Evolutionary conservation across 306 rosid species (phyloP).

Genomic region (Lupinus albus): DNA sequence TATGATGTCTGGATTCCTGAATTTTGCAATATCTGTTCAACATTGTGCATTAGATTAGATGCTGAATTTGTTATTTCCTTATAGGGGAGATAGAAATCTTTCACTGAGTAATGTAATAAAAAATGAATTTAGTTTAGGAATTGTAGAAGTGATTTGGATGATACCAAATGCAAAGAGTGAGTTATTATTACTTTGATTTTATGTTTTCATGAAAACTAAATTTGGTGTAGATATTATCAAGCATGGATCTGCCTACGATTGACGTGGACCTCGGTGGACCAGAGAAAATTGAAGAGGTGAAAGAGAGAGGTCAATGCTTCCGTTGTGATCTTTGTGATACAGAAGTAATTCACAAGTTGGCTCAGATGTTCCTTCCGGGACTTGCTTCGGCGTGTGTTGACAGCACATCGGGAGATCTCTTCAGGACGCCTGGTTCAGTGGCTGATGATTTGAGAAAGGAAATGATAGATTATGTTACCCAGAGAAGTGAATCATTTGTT

Average conservation of each 20-base stretch:
- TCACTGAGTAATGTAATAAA: not conserved
- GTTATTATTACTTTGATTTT: not conserved
- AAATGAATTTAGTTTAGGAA: constrained; percentile 2
- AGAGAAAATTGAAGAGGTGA: constrained; percentile 65
- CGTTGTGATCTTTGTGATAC: constrained; percentile 69
- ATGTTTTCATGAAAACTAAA: constrained; percentile 30
- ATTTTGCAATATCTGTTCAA: not conserved
- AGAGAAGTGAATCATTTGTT: constrained; percentile 71
- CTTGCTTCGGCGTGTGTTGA: constrained; percentile 79
- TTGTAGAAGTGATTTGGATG: not conserved
- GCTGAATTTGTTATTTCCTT: constrained; percentile 1
- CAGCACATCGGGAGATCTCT: constrained; percentile 70
- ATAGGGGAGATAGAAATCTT: not conserved
- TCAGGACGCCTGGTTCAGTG: constrained; percentile 67
- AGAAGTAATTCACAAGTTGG: constrained; percentile 69
- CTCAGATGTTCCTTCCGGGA: constrained; percentile 77
- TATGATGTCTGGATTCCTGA: constrained; percentile 4
- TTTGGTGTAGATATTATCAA: constrained; percentile 49
- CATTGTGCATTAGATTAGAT: constrained; percentile 3
- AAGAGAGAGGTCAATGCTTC: constrained; percentile 48
- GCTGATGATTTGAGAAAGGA: constrained; percentile 77
- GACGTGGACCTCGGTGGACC: constrained; percentile 55
- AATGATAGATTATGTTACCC: constrained; percentile 66
- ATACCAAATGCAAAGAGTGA: not conserved
- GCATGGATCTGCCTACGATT: constrained; percentile 49